These are phyloP conservation scores for Globisporangium yorkense DNA, from an alignment of 352 stramenopile species.

Conservation along the genomic window DNA sequence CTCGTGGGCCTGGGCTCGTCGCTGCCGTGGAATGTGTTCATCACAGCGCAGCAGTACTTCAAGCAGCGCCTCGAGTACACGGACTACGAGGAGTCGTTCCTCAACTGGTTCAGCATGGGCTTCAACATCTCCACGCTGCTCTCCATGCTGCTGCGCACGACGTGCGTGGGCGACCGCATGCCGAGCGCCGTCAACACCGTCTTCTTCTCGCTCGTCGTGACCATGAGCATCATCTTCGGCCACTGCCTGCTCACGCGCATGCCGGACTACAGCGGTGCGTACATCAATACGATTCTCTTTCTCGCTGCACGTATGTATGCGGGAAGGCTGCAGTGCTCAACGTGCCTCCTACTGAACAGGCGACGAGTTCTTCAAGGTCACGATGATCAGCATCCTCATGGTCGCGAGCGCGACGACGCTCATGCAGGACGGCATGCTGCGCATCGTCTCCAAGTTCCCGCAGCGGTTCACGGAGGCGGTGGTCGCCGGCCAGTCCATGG, in stretches of 20 bases:
- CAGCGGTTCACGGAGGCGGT: slow-evolving; percentile 71
- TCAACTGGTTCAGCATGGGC: slow-evolving; percentile 83
- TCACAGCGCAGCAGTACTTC: slow-evolving; percentile 82
- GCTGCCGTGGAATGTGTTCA: slow-evolving; percentile 85
- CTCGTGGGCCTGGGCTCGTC: slow-evolving; percentile 68
- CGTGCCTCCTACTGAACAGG: slow-evolving; percentile 10
- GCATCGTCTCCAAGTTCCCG: slow-evolving; percentile 70
- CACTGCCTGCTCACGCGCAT: slow-evolving; percentile 68
- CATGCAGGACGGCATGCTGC: slow-evolving; percentile 75
- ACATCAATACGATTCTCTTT: not conserved
- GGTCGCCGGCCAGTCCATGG: slow-evolving; percentile 71
- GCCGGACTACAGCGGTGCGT: slow-evolving; percentile 55
- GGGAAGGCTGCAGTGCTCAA: not conserved
- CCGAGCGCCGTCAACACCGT: slow-evolving; percentile 51
- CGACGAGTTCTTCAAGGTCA: slow-evolving; percentile 66
- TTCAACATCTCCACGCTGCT: slow-evolving; percentile 80
- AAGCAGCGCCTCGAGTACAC: slow-evolving; percentile 48
- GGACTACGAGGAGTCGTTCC: slow-evolving; percentile 70
- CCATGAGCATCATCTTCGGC: slow-evolving; percentile 65
- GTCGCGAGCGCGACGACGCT: slow-evolving; percentile 64
- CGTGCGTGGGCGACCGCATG: slow-evolving; percentile 55
- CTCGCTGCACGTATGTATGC: no score
- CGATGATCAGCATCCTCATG: slow-evolving; percentile 68
- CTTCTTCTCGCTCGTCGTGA: slow-evolving; percentile 58
- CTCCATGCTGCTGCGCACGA: slow-evolving; percentile 67